Base-by-base conservation (phyloP, 2,329 filamentous ascomycete genomes). In the Pseudogymnoascus sp. region DNA sequence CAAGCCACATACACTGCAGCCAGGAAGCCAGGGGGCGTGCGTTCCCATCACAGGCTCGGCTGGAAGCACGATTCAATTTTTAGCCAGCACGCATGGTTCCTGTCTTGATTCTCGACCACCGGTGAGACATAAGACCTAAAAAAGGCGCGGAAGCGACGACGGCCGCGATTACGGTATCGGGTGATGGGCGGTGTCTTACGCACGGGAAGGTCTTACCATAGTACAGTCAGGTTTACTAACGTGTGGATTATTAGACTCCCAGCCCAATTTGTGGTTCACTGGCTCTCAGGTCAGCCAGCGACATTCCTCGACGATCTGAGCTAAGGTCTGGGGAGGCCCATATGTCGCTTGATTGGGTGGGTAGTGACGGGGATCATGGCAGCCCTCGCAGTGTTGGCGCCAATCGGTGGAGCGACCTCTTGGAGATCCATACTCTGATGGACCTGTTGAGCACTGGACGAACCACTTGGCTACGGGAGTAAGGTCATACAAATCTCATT, bases 401-500 rank as follows among this genome's bases (percentile, higher is more conserved):
- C 46, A 53, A 31, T 53, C 15, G 26, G 26, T 53, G 46, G 46
- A 53, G 46, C 46, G 46, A 31, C 29, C 15, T 13, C 9, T 19
- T 31, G 46, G 46, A 53, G 46, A 53, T 31, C 46, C 46, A 53
- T 53, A 53, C 46, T 31, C 23, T 53, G 23, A 31, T 53, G 23
- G 46, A 53, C 46, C 46, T 31, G 15, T 53, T 53, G 46, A 31
- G 46, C 11, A 53, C 9, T 53, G 23, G 15, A 53, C 26, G 26
- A 53, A 31, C 46, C 46, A 53, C 26, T 31, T 53, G 46, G 46
- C 46, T 10, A 6, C 17, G 15, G n/a, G 46, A 11, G 46, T 53
- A 53, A 53, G 46, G 46, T 53, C 46, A 53, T 53, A 53, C 46
- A 53, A 53, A 53, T 53, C 46, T 53, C 46, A 31, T 31, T 53